These are phyloP conservation scores for Clarireedia paspali DNA, from an alignment of 2,329 filamentous ascomycete species.

Conservation along the genomic window DNA sequence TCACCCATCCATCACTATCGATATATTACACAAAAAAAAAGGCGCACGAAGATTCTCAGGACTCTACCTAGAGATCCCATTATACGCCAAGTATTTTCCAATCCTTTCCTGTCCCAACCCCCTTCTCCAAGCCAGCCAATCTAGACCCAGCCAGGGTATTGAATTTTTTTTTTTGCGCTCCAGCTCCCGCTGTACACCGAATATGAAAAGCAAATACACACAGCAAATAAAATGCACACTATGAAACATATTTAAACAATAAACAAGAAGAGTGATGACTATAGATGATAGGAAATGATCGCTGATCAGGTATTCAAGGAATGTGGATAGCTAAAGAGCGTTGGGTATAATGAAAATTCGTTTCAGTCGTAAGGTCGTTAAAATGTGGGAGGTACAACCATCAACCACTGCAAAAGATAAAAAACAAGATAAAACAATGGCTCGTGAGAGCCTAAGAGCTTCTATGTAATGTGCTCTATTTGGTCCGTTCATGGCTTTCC, in stretches of 20 bases:
- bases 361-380: conserved; percentile 11
- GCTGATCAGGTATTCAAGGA: conserved; percentile 10
- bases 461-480: not conserved
- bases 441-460: conserved; percentile 9
- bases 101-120: not conserved
- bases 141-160: not conserved
- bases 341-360: conserved; percentile 16
- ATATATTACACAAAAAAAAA: conserved; percentile 6
- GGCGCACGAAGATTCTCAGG: not conserved
- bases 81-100: conserved; percentile 2
- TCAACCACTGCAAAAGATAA: conserved; percentile 6
- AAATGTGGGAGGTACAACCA: conserved; percentile 4
- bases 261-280: conserved; percentile 9
- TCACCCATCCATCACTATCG: not conserved
- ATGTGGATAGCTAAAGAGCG: conserved; percentile 26
- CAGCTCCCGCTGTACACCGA: conserved; percentile 4
- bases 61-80: conserved; percentile 2
- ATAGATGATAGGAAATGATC: not conserved
- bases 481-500: conserved; percentile 18
- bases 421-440: conserved; percentile 8
- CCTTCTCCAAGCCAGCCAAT: conserved; percentile 1
- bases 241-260: conserved; percentile 3
- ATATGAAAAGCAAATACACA: not conserved
- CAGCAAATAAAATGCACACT: not conserved
- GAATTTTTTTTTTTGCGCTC: conserved; percentile 7